phyloP scores from a whole-genome alignment of 148 eudicot species.

The Vaccinium vitisidaea region DNA sequence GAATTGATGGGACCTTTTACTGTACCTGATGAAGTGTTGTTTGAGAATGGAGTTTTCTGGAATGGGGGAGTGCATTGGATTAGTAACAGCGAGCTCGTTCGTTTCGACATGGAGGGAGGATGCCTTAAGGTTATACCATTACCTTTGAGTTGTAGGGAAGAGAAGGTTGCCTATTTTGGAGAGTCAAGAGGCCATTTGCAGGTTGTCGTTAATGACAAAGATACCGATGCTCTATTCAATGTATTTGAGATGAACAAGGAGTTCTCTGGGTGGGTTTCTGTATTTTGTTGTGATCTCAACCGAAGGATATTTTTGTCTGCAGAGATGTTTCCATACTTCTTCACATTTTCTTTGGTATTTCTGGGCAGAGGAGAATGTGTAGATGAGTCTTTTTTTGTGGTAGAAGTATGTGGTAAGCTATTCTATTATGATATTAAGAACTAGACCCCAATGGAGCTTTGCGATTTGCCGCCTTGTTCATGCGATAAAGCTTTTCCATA shows the following conservation, averaged over 20 bases:
- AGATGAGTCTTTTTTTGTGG: slow-evolving; percentile 10
- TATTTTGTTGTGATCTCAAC: slow-evolving; percentile 9
- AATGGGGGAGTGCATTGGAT: slow-evolving; percentile 20
- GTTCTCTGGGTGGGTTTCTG: slow-evolving; percentile 13
- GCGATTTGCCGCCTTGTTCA: neutral
- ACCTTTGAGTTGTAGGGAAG: neutral
- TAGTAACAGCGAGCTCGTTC: neutral
- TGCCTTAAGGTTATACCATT: neutral
- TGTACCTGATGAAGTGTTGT: slow-evolving; percentile 1
- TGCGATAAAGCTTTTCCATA: slow-evolving; percentile 1
- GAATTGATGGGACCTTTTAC: slow-evolving; percentile 15
- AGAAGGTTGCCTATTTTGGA: slow-evolving; percentile 6
- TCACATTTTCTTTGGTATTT: neutral
- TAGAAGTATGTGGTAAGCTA: neutral
- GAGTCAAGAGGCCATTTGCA: slow-evolving; percentile 13
- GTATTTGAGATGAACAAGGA: slow-evolving; percentile 14
- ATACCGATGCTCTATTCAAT: neutral
- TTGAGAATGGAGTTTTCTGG: slow-evolving; percentile 16
- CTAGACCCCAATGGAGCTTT: neutral
- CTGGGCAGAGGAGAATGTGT: slow-evolving; percentile 5
- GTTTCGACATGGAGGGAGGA: slow-evolving; percentile 3
- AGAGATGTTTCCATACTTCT: neutral
- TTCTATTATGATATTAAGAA: slow-evolving; percentile 1
- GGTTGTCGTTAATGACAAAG: neutral
- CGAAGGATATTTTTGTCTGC: neutral